Conservation (phyloP, 371 early-diverging fungal genomes). For the Rhizopus arrhizus region DNA sequence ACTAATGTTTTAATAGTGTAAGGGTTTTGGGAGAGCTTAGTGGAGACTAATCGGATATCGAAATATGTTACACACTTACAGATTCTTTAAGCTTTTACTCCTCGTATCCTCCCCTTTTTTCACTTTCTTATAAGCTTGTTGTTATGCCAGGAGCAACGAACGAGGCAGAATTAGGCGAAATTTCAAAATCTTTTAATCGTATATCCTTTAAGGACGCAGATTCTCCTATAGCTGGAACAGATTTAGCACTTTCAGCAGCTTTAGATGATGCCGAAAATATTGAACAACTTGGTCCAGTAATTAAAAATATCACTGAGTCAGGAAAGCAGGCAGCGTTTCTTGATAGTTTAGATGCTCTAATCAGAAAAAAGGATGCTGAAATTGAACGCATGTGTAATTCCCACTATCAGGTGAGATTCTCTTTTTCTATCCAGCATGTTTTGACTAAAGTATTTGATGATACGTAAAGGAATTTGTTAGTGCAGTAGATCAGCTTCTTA, state of each 20-base stretch:
- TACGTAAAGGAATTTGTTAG: slow-evolving; percentile 87
- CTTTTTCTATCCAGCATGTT: neutral
- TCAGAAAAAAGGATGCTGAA: slow-evolving; percentile 90
- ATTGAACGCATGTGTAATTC: slow-evolving; percentile 96
- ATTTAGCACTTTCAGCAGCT: slow-evolving; percentile 46
- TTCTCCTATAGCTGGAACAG: slow-evolving; percentile 14
- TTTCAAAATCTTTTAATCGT: slow-evolving; percentile 4
- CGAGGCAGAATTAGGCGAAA: slow-evolving; percentile 10
- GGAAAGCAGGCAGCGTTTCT: slow-evolving; percentile 85
- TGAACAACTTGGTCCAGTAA: slow-evolving; percentile 85
- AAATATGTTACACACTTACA: no score
- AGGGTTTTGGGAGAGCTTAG: no score
- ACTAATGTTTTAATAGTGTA: no score
- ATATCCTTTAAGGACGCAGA: slow-evolving; percentile 5
- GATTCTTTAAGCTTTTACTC: neutral
- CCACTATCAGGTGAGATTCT: slow-evolving; percentile 82
- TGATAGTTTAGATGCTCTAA: slow-evolving; percentile 81
- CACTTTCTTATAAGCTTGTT: no score
- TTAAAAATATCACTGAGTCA: slow-evolving; percentile 87
- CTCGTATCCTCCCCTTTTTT: neutral
- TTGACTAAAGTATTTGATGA: neutral
- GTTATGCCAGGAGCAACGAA: slow-evolving; percentile 10
- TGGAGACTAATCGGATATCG: no score
- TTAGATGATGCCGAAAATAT: slow-evolving; percentile 69
- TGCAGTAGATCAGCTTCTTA: slow-evolving; percentile 91